Evolutionary conservation across 108 stramenopile species (phyloP), one percentile per base, ranked within the genome.

Genomic region (Cyclostephanos tholiformis): DNA sequence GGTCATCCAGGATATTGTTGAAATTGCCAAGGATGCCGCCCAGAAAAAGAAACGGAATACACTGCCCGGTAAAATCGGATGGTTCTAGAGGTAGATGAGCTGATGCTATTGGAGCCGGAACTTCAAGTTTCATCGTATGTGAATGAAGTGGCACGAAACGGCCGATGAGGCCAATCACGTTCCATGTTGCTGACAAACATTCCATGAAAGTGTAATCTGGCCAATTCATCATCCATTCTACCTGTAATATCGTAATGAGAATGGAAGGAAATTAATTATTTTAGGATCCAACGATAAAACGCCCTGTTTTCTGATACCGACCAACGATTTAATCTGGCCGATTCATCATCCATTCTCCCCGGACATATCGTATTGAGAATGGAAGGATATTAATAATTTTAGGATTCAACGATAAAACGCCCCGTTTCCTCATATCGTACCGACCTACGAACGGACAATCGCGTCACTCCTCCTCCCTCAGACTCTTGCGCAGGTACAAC

Each of bases 1-100:
- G 12, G 87, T 86, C 29, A 74, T 95, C 59, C 70, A 77, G 10
- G 76, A 88, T 16, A 89, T 91, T 0, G 30, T 88, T 20, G 35
- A 76, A 0, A 71, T 80, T 66, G 86, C 85, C 14, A 84, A 82
- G 43, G 68, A 80, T 55, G 73, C 72, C 17, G 49, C 84, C 23
- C 63, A 22, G 23, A 71, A 74, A 48, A 80, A 71, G n/a, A 62
- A 65, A 25, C 43, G 41, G 51, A 67, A 38, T 19, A 62, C 39
- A 7, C 9, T 11, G 4, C 38, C 20, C 2, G 61, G 61, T 10
- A 62, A 36, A 38, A 13, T 44, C 36, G 36, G 32, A 62, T 62
- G 61, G 36, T 6, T 32, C 17, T 58, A 58, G 52, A 59, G 57
- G 32, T 11, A 30, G 57, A 27, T 29, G 57, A 17, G 32, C 30